A percentile compares a stretch with the other conserved stretches of the same genome.
These are phyloP conservation scores for Amanita jacksonii DNA, from an alignment of 768 basidiomycete genomes.

Conservation along the genomic window DNA sequence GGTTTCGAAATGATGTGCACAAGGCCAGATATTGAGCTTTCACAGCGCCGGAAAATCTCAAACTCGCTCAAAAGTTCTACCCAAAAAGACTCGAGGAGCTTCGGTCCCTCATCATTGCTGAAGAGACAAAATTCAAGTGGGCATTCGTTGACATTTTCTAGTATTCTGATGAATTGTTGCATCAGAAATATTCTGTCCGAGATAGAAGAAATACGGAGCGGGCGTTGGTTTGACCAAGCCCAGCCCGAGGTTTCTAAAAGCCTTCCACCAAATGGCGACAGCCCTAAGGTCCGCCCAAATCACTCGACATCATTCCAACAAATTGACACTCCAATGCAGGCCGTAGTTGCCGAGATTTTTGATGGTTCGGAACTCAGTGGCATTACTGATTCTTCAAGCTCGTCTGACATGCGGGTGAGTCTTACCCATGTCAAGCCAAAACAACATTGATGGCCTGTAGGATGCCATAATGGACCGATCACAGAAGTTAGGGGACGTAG, in stretches of 20 bases:
- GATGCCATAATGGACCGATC: background rate
- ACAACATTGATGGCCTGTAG: background rate
- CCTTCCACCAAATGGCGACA: background rate
- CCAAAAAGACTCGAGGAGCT: conserved; percentile 61
- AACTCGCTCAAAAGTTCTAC: conserved; percentile 72
- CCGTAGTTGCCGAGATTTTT: conserved; percentile 16
- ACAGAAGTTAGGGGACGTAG: background rate
- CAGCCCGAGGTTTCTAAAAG: conserved; percentile 14
- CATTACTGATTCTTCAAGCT: conserved; percentile 21
- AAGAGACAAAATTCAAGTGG: conserved; percentile 77
- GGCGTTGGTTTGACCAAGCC: conserved; percentile 52
- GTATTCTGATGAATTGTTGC: background rate
- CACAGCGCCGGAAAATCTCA: conserved; percentile 53
- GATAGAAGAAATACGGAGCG: conserved; percentile 67
- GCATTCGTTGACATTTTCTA: conserved; percentile 10
- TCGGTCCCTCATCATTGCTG: conserved; percentile 53
- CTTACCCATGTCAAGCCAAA: background rate
- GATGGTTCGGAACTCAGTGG: conserved; percentile 27
- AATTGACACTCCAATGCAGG: background rate
- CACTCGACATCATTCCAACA: background rate
- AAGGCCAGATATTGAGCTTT: conserved; percentile 6
- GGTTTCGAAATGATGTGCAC: conserved; percentile 10
- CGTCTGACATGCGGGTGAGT: conserved; percentile 9
- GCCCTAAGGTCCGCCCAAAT: conserved; percentile 1
- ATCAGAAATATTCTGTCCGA: conserved; percentile 56